phyloP scores from a whole-genome alignment of 495 filamentous ascomycete species.

The Podospora comata region DNA sequence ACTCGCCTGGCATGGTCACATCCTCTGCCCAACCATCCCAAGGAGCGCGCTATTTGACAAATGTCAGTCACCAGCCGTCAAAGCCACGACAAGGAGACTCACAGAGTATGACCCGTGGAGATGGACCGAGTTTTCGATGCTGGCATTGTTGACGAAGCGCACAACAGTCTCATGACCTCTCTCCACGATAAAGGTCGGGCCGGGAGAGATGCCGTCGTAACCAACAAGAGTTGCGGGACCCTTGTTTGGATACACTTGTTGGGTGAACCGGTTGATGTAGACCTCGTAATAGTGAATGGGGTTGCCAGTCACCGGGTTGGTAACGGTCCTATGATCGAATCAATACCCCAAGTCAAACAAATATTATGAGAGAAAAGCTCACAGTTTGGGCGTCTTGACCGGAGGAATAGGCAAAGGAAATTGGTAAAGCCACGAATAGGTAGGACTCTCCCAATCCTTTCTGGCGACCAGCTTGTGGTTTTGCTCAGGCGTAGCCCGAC shows the following conservation, averaged over 20 bases:
- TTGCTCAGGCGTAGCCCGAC: slow-evolving; percentile 1
- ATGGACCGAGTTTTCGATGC: slow-evolving; percentile 43
- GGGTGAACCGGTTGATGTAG: slow-evolving; percentile 44
- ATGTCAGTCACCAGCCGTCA: not conserved
- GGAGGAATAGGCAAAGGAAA: slow-evolving; percentile 49
- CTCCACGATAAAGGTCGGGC: slow-evolving; percentile 48
- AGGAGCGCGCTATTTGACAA: slow-evolving; percentile 22
- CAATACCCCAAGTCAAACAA: not conserved
- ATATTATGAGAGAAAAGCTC: slow-evolving; percentile 11
- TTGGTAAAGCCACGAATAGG: slow-evolving; percentile 47
- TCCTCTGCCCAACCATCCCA: slow-evolving; percentile 58
- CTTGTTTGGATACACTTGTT: slow-evolving; percentile 48
- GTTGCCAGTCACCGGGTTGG: slow-evolving; percentile 31
- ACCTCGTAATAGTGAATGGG: slow-evolving; percentile 45
- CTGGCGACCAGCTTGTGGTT: slow-evolving; percentile 10
- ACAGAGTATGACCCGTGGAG: slow-evolving; percentile 52
- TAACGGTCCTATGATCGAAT: slow-evolving; percentile 22
- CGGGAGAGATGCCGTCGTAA: slow-evolving; percentile 54
- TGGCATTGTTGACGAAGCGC: slow-evolving; percentile 50
- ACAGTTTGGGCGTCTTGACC: slow-evolving; percentile 42
- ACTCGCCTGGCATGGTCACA: slow-evolving; percentile 45
- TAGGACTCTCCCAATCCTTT: slow-evolving; percentile 26
- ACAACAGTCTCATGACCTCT: slow-evolving; percentile 49
- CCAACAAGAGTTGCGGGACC: slow-evolving; percentile 46
- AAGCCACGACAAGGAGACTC: not conserved